Evolutionary conservation across 441 rosid genomes (phyloP).

Genomic region (Croton setiger): DNA sequence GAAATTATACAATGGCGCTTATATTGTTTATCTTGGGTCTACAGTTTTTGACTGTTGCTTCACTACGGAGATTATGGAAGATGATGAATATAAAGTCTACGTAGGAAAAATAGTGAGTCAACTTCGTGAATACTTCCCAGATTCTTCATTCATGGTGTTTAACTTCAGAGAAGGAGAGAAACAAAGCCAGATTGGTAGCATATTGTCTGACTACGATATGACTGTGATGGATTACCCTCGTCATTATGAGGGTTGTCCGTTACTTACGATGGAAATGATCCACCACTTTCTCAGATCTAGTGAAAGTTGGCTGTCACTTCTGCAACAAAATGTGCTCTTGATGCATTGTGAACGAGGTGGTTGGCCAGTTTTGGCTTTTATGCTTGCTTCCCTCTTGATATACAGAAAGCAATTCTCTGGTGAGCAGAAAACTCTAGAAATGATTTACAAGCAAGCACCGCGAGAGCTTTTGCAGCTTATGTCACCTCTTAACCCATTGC

Average conservation of each 20-base stretch:
- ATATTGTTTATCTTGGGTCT: constrained; percentile 7
- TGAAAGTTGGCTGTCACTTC: constrained; percentile 94
- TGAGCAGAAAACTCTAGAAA: constrained; percentile 85
- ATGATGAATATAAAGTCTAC: constrained; percentile 56
- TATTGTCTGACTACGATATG: constrained; percentile 69
- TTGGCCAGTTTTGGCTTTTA: constrained; percentile 84
- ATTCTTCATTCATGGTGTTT: constrained; percentile 77
- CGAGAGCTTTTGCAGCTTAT: constrained; percentile 76
- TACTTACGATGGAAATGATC: constrained; percentile 75
- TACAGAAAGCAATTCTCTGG: constrained; percentile 83
- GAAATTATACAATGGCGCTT: neutral
- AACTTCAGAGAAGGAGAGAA: constrained; percentile 76
- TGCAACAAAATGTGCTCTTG: constrained; percentile 65
- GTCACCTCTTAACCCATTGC: constrained; percentile 79
- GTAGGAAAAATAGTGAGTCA: constrained; percentile 58
- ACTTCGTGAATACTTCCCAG: constrained; percentile 71
- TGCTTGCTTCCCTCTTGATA: constrained; percentile 78
- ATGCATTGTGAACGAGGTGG: constrained; percentile 93
- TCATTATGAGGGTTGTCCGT: constrained; percentile 85
- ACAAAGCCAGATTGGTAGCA: constrained; percentile 51
- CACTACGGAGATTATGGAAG: constrained; percentile 62
- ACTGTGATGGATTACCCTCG: constrained; percentile 97
- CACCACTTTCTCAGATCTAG: constrained; percentile 91
- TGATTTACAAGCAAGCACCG: constrained; percentile 92
- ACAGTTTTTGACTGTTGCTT: constrained; percentile 88